A percentile compares a stretch with the other conserved stretches of the same genome.
These are phyloP conservation scores for Solanum paucissectum DNA, from an alignment of 257 asterid genomes.

Conservation along the genomic window DNA sequence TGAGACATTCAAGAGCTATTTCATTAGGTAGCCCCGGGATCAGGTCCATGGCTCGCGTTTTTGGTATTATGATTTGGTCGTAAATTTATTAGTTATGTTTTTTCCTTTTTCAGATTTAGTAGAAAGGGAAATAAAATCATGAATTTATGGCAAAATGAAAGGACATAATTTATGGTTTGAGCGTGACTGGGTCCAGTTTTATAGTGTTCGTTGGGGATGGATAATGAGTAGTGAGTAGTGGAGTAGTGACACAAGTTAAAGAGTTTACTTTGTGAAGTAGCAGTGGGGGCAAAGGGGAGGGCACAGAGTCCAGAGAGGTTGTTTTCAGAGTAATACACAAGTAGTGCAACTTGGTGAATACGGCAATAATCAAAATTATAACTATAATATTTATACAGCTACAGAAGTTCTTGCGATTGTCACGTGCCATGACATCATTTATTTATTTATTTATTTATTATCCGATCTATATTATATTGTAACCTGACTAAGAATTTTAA, in stretches of 20 bases:
- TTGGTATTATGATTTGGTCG: neutral
- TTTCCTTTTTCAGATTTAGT: neutral
- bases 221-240: neutral
- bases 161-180: neutral
- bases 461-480: no score
- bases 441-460: no score
- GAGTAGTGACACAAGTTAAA: neutral
- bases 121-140: neutral
- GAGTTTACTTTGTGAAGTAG: neutral
- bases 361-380: neutral
- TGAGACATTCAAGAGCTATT: slow-evolving; percentile 8
- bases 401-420: neutral
- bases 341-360: neutral
- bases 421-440: neutral
- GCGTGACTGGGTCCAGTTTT: neutral
- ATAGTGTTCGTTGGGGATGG: neutral
- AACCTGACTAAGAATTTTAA: no score
- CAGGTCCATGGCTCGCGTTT: neutral
- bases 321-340: neutral
- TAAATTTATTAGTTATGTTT: neutral
- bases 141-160: neutral
- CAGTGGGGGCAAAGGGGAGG: neutral
- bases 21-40: slow-evolving; percentile 5
- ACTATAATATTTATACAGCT: neutral
- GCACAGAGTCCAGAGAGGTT: neutral